Evolutionary conservation across 2,329 filamentous ascomycete genomes (phyloP).

Genomic region (Fusarium sp.): DNA sequence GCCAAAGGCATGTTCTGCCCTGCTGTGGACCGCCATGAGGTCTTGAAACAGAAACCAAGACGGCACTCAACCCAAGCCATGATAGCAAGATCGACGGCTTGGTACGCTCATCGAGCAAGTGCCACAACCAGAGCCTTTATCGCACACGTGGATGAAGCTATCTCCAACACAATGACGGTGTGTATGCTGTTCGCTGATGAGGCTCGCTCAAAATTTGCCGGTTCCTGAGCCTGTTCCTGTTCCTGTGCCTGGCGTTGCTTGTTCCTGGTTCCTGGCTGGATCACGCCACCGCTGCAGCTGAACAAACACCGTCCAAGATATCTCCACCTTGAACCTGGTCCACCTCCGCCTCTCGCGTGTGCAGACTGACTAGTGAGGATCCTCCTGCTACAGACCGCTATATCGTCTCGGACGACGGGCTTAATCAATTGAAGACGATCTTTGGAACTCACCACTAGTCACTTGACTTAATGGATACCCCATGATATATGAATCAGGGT

Average conservation of each 20-base stretch:
- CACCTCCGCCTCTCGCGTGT: constrained; percentile 11
- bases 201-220: constrained; percentile 21
- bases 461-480: constrained; percentile 1
- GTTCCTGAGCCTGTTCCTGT: constrained; percentile 18
- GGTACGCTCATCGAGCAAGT: constrained; percentile 1
- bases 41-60: constrained; percentile 25
- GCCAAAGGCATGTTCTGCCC: constrained; percentile 6
- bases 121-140: neutral
- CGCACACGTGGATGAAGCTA: neutral
- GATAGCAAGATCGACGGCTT: neutral
- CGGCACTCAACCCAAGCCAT: constrained; percentile 5
- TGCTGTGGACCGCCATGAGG: constrained; percentile 9
- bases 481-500: constrained; percentile 5
- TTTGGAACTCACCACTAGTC: constrained; percentile 15
- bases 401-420: constrained; percentile 11
- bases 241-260: constrained; percentile 28
- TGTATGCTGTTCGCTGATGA: constrained; percentile 3
- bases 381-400: constrained; percentile 34
- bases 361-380: constrained; percentile 11
- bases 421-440: constrained; percentile 7
- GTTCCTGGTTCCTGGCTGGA: constrained; percentile 45
- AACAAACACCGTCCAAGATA: constrained; percentile 21
- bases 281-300: constrained; percentile 38
- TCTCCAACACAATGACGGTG: neutral
- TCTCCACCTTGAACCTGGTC: constrained; percentile 38